Evolutionary conservation across 306 rosid species (phyloP).

Genomic region (Quercus cerris): DNA sequence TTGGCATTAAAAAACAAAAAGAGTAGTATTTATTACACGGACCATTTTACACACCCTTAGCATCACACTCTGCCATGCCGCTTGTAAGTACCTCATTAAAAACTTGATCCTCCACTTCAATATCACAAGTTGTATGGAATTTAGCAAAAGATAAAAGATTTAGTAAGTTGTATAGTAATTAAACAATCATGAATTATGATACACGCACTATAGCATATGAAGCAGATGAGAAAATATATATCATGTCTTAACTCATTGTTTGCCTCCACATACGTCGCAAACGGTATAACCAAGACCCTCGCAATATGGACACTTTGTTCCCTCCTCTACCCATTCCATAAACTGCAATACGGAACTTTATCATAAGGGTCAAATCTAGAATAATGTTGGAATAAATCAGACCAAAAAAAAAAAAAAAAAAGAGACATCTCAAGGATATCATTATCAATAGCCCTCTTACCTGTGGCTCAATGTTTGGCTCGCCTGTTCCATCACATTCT

Average conservation of each 20-base stretch:
- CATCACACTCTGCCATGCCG: background rate
- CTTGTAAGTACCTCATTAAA: background rate
- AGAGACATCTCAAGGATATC: background rate
- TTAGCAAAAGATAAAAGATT: background rate
- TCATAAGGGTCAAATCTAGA: constrained; percentile 14
- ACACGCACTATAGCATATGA: background rate
- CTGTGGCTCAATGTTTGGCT: constrained; percentile 86
- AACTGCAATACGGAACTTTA: constrained; percentile 54
- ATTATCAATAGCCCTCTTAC: constrained; percentile 37
- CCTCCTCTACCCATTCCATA: constrained; percentile 86
- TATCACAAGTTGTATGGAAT: background rate
- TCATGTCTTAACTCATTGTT: constrained; percentile 31
- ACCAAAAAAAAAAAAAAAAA: background rate
- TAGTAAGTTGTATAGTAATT: background rate
- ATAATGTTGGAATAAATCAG: background rate
- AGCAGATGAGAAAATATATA: constrained; percentile 16
- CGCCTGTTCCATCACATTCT: constrained; percentile 95
- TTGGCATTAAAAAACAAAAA: background rate
- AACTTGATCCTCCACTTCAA: background rate
- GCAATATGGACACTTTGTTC: constrained; percentile 76
- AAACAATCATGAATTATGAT: background rate
- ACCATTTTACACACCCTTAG: too few relatives aligned
- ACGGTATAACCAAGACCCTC: constrained; percentile 66
- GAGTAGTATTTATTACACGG: background rate
- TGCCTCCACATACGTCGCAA: constrained; percentile 75